A percentile compares a stretch with the other conserved stretches of the same genome.
These are phyloP conservation scores for Chlamydomonas sphaeroides DNA, from an alignment of 139 green algal genomes.

Conservation along the genomic window DNA sequence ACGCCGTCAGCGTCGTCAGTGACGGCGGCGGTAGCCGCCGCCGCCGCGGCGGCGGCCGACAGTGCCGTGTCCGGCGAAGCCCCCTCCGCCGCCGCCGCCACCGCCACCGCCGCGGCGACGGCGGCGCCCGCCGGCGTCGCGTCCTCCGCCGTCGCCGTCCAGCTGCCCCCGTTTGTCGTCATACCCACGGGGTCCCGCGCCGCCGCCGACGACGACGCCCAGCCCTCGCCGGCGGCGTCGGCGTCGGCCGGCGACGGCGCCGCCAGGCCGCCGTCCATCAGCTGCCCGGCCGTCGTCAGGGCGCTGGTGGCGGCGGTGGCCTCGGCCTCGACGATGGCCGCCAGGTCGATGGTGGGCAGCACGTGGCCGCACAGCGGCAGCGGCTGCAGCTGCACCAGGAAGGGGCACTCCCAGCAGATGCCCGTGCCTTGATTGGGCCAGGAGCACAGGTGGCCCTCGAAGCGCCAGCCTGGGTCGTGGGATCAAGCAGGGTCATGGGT, in stretches of 20 bases:
- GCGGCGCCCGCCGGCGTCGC: not conserved
- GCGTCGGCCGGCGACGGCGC: not conserved
- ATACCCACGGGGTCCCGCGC: too few relatives aligned
- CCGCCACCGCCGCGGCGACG: not conserved
- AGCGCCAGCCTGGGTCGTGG: constrained; percentile 66
- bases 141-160: not conserved
- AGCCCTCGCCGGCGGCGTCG: not conserved
- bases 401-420: constrained; percentile 73
- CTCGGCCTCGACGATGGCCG: not conserved
- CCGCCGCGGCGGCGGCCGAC: too few relatives aligned
- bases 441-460: constrained; percentile 51
- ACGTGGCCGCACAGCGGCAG: constrained; percentile 42
- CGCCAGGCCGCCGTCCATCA: not conserved
- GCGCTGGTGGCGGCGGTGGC: not conserved
- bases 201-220: too few relatives aligned
- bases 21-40: not conserved
- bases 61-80: not conserved
- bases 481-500: too few relatives aligned
- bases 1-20: not conserved
- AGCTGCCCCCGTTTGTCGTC: not conserved
- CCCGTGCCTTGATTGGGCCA: constrained; percentile 53
- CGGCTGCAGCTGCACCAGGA: constrained; percentile 54
- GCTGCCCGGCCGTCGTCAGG: not conserved
- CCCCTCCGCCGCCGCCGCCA: not conserved
- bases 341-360: constrained; percentile 28